Evolutionary conservation across 495 filamentous ascomycete genomes (phyloP).

Genomic region (Trichodelitschia bisporula): DNA sequence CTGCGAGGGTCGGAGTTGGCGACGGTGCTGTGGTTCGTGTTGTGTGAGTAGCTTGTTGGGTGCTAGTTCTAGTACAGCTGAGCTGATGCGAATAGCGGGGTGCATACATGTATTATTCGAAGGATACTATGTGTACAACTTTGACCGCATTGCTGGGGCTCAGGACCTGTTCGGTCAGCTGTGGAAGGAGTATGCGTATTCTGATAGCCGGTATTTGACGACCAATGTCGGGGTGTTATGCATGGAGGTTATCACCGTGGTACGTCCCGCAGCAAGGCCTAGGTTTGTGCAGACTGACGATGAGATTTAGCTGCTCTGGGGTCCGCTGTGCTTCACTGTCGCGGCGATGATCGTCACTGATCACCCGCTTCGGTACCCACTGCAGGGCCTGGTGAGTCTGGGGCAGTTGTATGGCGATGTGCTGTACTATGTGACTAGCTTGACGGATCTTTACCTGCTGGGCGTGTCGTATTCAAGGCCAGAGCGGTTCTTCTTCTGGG

Average conservation of each 20-base stretch:
- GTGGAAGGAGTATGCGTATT: constrained; percentile 75
- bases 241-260: constrained; percentile 62
- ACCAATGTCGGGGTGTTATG: constrained; percentile 59
- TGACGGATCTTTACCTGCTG: constrained; percentile 35
- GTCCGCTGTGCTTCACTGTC: constrained; percentile 49
- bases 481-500: constrained; percentile 65
- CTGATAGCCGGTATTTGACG: constrained; percentile 63
- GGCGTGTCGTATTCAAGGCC: constrained; percentile 42
- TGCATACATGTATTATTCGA: constrained; percentile 60
- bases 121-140: constrained; percentile 56
- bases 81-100: constrained; percentile 21
- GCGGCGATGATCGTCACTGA: constrained; percentile 32
- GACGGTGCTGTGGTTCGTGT: constrained; percentile 34
- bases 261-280: too few species aligned
- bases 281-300: too few species aligned
- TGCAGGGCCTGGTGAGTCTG: constrained; percentile 48
- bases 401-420: constrained; percentile 71
- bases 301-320: constrained; percentile 39
- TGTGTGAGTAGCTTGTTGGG: constrained; percentile 28
- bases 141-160: constrained; percentile 28
- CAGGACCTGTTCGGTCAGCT: constrained; percentile 51
- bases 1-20: constrained; percentile 23
- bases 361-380: constrained; percentile 38
- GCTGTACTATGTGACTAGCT: constrained; percentile 64
- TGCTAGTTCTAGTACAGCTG: background rate